phyloP scores from a whole-genome alignment of 1,284 basidiomycete genomes.

The Cerrena zonata region DNA sequence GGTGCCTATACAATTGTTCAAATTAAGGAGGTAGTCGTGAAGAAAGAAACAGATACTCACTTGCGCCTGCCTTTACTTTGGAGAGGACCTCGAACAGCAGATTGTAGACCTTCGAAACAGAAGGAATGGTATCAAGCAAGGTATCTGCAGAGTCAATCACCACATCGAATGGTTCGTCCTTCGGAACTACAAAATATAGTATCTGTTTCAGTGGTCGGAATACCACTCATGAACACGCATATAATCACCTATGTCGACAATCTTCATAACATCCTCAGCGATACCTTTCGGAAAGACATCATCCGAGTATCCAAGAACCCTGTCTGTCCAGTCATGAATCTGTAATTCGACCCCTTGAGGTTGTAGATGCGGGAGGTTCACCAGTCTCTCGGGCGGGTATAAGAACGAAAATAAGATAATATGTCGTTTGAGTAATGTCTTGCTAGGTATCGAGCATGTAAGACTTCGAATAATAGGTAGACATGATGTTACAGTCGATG shows the following conservation, averaged over 20 bases:
- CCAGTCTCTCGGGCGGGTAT: slow-evolving; percentile 45
- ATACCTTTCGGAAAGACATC: slow-evolving; percentile 23
- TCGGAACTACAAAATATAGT: background rate
- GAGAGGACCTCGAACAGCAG: slow-evolving; percentile 44
- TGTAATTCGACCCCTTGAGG: slow-evolving; percentile 26
- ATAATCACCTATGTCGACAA: slow-evolving; percentile 42
- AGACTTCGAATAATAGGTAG: slow-evolving; percentile 49
- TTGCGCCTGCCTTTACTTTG: slow-evolving; percentile 38
- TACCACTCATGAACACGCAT: background rate
- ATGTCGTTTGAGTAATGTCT: slow-evolving; percentile 19
- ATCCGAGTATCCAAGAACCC: slow-evolving; percentile 51
- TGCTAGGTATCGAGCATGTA: slow-evolving; percentile 19
- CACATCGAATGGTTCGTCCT: slow-evolving; percentile 38
- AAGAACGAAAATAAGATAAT: slow-evolving; percentile 56
- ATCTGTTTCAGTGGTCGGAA: background rate
- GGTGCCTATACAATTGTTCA: slow-evolving; percentile 34
- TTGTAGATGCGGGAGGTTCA: slow-evolving; percentile 20
- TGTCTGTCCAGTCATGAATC: slow-evolving; percentile 47
- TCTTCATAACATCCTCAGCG: slow-evolving; percentile 35
- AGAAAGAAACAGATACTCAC: slow-evolving; percentile 30
- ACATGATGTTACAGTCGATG: slow-evolving; percentile 57
- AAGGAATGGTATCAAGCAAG: slow-evolving; percentile 50
- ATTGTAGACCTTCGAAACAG: slow-evolving; percentile 46
- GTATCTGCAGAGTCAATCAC: slow-evolving; percentile 67
- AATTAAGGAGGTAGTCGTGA: slow-evolving; percentile 3